Percentiles rank a stretch among this genome's conserved stretches.
Conservation (phyloP, 192 early-diverging fungal species). For the Coemansia interrupta region DNA sequence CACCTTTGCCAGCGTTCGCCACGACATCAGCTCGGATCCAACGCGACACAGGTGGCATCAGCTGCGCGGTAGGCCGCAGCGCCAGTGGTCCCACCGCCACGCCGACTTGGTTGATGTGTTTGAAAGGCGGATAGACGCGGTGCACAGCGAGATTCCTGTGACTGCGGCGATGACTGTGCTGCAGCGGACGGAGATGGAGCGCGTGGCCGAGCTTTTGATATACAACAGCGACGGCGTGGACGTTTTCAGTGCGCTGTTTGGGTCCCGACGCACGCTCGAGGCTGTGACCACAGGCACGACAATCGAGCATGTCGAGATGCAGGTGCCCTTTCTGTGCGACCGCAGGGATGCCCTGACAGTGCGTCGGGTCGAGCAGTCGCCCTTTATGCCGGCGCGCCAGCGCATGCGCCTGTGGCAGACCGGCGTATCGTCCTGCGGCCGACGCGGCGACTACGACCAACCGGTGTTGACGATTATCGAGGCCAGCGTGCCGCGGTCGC, state of each 20-base stretch:
- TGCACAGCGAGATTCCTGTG: constrained; percentile 34
- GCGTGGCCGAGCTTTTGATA: constrained; percentile 12
- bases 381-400: constrained; percentile 31
- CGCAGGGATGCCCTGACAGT: constrained; percentile 41
- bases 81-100: not conserved
- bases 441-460: constrained; percentile 29
- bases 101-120: constrained; percentile 4
- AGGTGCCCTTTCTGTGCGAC: constrained; percentile 28
- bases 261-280: constrained; percentile 27
- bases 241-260: constrained; percentile 29
- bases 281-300: constrained; percentile 10
- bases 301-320: constrained; percentile 22
- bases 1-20: constrained; percentile 37
- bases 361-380: constrained; percentile 6
- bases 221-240: constrained; percentile 9
- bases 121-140: constrained; percentile 14
- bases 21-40: constrained; percentile 21
- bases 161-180: constrained; percentile 27
- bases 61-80: constrained; percentile 1
- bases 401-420: constrained; percentile 35
- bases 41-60: constrained; percentile 23
- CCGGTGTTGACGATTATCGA: constrained; percentile 36
- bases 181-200: constrained; percentile 15
- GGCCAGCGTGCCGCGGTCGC: constrained; percentile 48
- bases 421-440: not conserved